Base-by-base conservation (phyloP, 2,329 filamentous ascomycete genomes). In the Paramyrothecium roridum region DNA sequence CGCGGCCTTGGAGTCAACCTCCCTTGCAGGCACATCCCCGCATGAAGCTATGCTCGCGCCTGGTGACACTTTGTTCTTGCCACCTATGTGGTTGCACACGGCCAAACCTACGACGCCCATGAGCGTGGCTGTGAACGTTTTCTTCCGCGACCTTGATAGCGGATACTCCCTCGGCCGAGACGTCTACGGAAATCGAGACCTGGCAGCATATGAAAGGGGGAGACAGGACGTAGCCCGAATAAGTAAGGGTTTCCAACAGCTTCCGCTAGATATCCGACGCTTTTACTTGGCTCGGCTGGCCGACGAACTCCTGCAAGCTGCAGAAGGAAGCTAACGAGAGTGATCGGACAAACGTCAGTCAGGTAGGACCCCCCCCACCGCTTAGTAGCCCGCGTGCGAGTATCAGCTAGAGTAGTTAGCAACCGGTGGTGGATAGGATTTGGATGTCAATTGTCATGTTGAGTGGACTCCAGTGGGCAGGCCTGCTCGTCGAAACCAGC, bases 81-180 rank as follows among this genome's bases (percentile, higher is more conserved):
- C 92, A 0, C 84, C 90, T 1, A 80, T 95, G 62, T 96, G 93
- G 92, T 79, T 90, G 13, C 93, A 96, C 70, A 88, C 91, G 1
- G 87, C 86, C 2, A 79, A 81, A 1, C 86, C 88, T 1, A 77
- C 71, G 1, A 73, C 80, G 8, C 68, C 76, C 48, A 69, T 84
- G 57, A 92, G 90, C 62, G 78, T 96, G 8, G 90, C 90, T 1
- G 86, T 96, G n/a, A 96, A 96, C 67, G 82, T 93, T 26, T 96
- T 96, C 76, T 96, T 96, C 74, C 84, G 86, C 47, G 87, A 86
- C 58, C 76, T 95, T 11, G 75, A 85, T 3, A 75, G 69, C 3
- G 85, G 82, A 1, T 95, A 95, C 68, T 85, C 90, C 1, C 70
- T 80, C 1, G 91, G 92, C 1, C 82, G 86, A 60, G 92, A 96